Conservation (phyloP, 306 rosid genomes). For the Cicer bijugum region DNA sequence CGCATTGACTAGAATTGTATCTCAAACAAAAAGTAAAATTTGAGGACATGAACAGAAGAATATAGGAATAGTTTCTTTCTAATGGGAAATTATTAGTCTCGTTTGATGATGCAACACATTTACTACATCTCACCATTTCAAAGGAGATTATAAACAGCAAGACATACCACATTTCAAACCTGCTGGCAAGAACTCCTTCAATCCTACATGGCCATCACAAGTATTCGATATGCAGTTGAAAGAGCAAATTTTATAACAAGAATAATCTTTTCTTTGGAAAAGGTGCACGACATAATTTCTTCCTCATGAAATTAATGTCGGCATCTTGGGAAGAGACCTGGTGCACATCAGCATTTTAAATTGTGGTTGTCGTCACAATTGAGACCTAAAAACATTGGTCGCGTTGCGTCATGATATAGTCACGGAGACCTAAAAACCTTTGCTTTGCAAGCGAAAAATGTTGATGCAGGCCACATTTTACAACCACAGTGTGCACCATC, state of each 20-base stretch:
- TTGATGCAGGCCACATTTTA: not conserved
- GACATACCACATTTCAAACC: slow-evolving; percentile 69
- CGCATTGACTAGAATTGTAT: slow-evolving; percentile 6
- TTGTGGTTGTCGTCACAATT: not conserved
- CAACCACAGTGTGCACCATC: not conserved
- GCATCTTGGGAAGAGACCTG: slow-evolving; percentile 4
- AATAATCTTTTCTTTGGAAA: slow-evolving; percentile 4
- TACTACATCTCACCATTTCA: slow-evolving; percentile 18
- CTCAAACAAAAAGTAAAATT: not conserved
- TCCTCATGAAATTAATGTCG: not conserved
- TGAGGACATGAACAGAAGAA: slow-evolving; percentile 1
- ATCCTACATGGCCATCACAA: not conserved
- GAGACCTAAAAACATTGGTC: not conserved
- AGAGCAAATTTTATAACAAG: not conserved
- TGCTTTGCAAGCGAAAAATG: not conserved
- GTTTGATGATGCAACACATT: not conserved
- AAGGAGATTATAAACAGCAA: not conserved
- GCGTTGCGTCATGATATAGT: not conserved
- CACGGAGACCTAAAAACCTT: not conserved
- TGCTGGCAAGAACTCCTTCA: slow-evolving; percentile 15
- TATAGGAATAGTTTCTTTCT: slow-evolving; percentile 2
- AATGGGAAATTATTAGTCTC: not conserved
- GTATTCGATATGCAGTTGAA: not conserved
- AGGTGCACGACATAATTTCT: not conserved
- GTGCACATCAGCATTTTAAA: not conserved